Conservation (phyloP, 108 stramenopile genomes). For the Cyclotella atomus region DNA sequence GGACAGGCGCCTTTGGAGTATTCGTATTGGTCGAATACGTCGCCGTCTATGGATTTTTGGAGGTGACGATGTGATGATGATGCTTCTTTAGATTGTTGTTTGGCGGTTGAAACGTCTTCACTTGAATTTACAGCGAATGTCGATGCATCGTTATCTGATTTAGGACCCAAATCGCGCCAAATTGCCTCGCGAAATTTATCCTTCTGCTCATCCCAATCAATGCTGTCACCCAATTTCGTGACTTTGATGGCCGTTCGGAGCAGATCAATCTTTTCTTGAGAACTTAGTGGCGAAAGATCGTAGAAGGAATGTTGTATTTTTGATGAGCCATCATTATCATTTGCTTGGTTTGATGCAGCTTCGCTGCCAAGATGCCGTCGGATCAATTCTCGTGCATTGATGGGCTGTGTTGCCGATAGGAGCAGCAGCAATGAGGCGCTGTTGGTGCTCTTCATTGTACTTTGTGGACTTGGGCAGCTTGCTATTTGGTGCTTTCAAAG, state of each 20-base stretch:
- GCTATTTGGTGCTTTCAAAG: not conserved
- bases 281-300: slow-evolving; percentile 1
- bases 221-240: slow-evolving; percentile 10
- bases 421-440: not conserved
- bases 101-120: not conserved
- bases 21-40: slow-evolving; percentile 50
- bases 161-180: not conserved
- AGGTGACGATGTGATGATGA: not conserved
- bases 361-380: slow-evolving; percentile 2
- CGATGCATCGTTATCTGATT: not conserved
- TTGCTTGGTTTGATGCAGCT: not conserved
- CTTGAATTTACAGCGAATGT: not conserved
- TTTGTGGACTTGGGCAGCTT: not conserved
- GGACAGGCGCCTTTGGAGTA: slow-evolving; percentile 43
- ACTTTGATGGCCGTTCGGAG: slow-evolving; percentile 24
- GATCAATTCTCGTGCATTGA: not conserved
- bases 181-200: slow-evolving; percentile 20
- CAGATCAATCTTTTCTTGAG: slow-evolving; percentile 26
- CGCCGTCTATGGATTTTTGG: slow-evolving; percentile 28
- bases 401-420: not conserved
- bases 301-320: not conserved
- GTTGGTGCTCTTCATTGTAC: not conserved
- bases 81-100: not conserved
- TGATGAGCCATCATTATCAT: not conserved
- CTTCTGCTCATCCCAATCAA: slow-evolving; percentile 32